Percentiles rank a stretch among this genome's conserved stretches.
Conservation (phyloP, 2,329 filamentous ascomycete species). For the Exophiala xenobiotica region DNA sequence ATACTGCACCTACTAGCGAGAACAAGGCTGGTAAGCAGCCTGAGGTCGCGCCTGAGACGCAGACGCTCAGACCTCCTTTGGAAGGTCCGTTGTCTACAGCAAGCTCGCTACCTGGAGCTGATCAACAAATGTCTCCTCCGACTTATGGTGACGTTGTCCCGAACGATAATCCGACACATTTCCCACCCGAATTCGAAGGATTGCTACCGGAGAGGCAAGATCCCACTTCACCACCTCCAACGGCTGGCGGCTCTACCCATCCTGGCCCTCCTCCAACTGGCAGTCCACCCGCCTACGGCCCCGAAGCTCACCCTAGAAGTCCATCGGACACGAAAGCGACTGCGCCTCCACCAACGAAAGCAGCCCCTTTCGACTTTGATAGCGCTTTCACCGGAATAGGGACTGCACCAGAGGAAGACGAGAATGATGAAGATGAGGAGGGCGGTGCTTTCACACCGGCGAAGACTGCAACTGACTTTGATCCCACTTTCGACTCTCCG, state of each 20-base stretch:
- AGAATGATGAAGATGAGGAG: constrained; percentile 39
- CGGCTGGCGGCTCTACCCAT: constrained; percentile 34
- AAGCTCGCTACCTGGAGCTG: constrained; percentile 49
- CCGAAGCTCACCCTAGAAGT: constrained; percentile 28
- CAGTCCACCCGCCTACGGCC: constrained; percentile 28
- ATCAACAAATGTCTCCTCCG: constrained; percentile 54
- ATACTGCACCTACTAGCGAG: constrained; percentile 22
- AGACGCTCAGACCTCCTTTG: constrained; percentile 37
- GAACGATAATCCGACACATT: constrained; percentile 37
- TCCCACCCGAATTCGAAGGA: constrained; percentile 41
- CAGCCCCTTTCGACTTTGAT: constrained; percentile 45
- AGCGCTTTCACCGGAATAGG: constrained; percentile 47
- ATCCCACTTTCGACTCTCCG: constrained; percentile 48
- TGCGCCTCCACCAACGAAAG: constrained; percentile 34
- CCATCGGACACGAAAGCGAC: constrained; percentile 31
- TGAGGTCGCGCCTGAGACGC: constrained; percentile 28
- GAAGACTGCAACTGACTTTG: constrained; percentile 40
- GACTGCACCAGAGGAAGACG: constrained; percentile 46
- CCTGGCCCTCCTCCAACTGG: constrained; percentile 16
- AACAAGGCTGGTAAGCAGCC: constrained; percentile 39
- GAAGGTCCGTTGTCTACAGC: constrained; percentile 37
- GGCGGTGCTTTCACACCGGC: constrained; percentile 59
- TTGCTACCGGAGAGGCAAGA: constrained; percentile 42
- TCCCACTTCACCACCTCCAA: constrained; percentile 40
- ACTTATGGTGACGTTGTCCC: constrained; percentile 36